Conservation (phyloP, 176 grass and related monocot species). For the Lolium multiflorum region DNA sequence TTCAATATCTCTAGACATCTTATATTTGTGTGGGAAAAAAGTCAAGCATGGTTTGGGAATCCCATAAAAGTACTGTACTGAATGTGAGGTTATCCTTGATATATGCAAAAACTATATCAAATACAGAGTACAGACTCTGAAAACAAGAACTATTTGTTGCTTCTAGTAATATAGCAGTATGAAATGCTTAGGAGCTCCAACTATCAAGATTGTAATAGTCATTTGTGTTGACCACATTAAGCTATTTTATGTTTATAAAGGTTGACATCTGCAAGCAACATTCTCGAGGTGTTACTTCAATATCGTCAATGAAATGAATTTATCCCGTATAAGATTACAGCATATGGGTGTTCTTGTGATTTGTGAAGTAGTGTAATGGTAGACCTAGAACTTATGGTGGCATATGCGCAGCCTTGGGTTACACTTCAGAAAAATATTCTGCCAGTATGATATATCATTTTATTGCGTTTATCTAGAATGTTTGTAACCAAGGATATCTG, state of each 20-base stretch:
- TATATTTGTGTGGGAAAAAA: conserved; percentile 14
- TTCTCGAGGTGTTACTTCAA: conserved; percentile 1
- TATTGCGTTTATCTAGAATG: conserved; percentile 34
- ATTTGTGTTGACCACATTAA: background rate
- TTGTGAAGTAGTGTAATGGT: background rate
- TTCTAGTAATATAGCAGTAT: background rate
- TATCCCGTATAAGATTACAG: background rate
- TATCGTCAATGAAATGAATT: background rate
- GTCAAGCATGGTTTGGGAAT: conserved; percentile 3
- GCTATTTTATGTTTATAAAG: conserved; percentile 4
- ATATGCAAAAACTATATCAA: conserved; percentile 26
- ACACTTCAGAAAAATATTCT: conserved; percentile 1
- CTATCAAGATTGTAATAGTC: background rate
- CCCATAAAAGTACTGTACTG: background rate
- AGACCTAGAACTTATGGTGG: background rate
- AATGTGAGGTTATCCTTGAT: background rate
- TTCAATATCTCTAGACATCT: background rate
- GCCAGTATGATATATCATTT: background rate
- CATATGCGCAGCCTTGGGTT: conserved; percentile 22
- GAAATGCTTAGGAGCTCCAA: conserved; percentile 12
- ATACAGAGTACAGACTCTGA: conserved; percentile 11
- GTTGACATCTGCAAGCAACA: background rate
- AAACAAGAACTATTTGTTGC: conserved; percentile 25
- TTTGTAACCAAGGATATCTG: conserved; percentile 26
- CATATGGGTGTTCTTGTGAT: background rate